A percentile compares a stretch with the other conserved stretches of the same genome.
These are phyloP conservation scores for Meyerozyma elateridarum DNA, from an alignment of 1,139 yeast species.

Conservation along the genomic window DNA sequence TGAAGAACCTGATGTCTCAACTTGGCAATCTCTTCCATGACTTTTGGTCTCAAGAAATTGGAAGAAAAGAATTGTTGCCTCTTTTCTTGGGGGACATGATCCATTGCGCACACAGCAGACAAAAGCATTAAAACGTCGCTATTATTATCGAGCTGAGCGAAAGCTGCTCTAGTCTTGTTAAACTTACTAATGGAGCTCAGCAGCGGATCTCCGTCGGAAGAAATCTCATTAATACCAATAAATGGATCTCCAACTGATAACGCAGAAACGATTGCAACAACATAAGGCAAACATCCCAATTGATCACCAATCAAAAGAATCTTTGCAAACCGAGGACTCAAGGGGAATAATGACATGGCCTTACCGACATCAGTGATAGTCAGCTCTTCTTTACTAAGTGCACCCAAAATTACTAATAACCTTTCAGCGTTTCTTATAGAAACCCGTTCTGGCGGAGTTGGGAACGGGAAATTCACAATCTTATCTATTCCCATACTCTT, in stretches of 20 bases:
- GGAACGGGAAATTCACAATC: slow-evolving; percentile 90
- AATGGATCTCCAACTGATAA: slow-evolving; percentile 94
- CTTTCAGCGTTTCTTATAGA: slow-evolving; percentile 64
- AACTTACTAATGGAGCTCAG: slow-evolving; percentile 46
- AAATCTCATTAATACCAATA: slow-evolving; percentile 58
- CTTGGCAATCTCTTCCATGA: slow-evolving; percentile 82
- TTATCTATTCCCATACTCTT: slow-evolving; percentile 95
- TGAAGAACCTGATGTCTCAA: slow-evolving; percentile 73
- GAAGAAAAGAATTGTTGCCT: slow-evolving; percentile 44
- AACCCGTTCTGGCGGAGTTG: slow-evolving; percentile 78
- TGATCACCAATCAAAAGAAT: slow-evolving; percentile 88
- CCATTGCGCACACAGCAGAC: slow-evolving; percentile 86
- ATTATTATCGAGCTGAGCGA: slow-evolving; percentile 61
- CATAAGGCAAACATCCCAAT: slow-evolving; percentile 75
- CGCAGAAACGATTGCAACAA: slow-evolving; percentile 88
- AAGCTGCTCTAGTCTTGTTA: slow-evolving; percentile 52
- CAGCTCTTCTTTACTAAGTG: slow-evolving; percentile 50
- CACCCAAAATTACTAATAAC: slow-evolving; percentile 71
- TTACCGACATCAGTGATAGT: slow-evolving; percentile 72
- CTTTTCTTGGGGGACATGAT: slow-evolving; percentile 56
- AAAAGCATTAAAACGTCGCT: slow-evolving; percentile 75
- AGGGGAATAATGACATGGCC: slow-evolving; percentile 86
- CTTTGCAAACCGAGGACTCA: slow-evolving; percentile 90
- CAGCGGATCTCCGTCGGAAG: slow-evolving; percentile 32
- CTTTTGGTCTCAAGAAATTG: slow-evolving; percentile 63